A percentile compares a stretch with the other conserved stretches of the same genome.
Conservation (phyloP, 805 yeast genomes). For the Yarrowia sp. region DNA sequence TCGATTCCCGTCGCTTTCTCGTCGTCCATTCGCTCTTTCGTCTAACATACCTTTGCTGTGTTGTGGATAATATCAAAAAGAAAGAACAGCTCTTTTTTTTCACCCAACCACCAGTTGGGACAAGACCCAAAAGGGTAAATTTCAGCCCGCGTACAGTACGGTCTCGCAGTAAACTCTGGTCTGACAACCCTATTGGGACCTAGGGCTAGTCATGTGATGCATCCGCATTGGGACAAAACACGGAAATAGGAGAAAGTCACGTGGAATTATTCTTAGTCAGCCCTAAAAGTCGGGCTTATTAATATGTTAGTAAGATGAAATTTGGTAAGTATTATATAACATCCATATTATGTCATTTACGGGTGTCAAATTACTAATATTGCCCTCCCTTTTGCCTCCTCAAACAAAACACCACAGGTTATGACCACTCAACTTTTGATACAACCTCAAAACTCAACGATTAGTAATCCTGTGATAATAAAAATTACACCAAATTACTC, state of each 20-base stretch:
- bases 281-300: too few relatives aligned
- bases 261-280: background rate
- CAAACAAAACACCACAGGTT: too few relatives aligned
- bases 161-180: conserved; percentile 10
- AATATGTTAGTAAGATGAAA: too few relatives aligned
- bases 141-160: conserved; percentile 22
- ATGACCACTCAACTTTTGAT: background rate
- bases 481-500: too few relatives aligned
- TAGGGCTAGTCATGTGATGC: conserved; percentile 13
- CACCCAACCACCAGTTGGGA: conserved; percentile 20
- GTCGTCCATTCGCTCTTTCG: background rate
- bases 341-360: too few relatives aligned
- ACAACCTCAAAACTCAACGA: too few relatives aligned
- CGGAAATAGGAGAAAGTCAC: background rate
- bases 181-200: conserved; percentile 6
- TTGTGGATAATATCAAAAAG: conserved; percentile 24
- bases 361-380: too few relatives aligned
- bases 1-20: background rate
- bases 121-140: conserved; percentile 25
- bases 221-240: background rate
- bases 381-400: too few relatives aligned
- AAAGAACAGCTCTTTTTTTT: conserved; percentile 9
- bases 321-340: too few relatives aligned
- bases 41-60: conserved; percentile 26
- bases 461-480: background rate